Conservation (phyloP, 345 rosid genomes). For the Pistacia vera region DNA sequence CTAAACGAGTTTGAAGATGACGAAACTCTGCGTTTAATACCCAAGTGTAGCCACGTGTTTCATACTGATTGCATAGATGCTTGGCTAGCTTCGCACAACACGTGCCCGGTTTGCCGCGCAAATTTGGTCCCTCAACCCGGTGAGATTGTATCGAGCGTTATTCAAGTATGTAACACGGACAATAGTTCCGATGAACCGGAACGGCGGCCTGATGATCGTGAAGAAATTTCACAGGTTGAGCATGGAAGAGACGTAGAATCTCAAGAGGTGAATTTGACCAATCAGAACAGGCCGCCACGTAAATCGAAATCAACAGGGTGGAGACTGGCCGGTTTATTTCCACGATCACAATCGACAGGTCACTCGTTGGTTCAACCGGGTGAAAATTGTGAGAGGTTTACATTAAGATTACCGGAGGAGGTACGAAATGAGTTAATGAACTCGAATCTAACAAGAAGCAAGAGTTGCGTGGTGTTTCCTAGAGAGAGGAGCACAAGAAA, state of each 20-base stretch:
- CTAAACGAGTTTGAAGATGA: conserved; percentile 79
- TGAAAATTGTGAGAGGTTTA: conserved; percentile 66
- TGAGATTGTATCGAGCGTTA: conserved; percentile 26
- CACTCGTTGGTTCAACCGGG: conserved; percentile 51
- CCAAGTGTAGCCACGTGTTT: conserved; percentile 81
- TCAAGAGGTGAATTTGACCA: conserved; percentile 30
- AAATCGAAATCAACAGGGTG: conserved; percentile 69
- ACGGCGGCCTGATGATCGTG: conserved; percentile 18
- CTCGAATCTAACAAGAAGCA: conserved; percentile 35
- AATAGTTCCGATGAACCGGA: conserved; percentile 26
- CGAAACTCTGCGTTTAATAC: conserved; percentile 79
- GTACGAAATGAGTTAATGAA: conserved; percentile 47
- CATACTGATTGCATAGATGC: conserved; percentile 79
- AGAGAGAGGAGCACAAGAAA: conserved; percentile 54
- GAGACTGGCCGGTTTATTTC: conserved; percentile 45
- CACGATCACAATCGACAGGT: conserved; percentile 56
- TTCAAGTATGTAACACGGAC: conserved; percentile 26
- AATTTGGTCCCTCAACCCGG: conserved; percentile 62
- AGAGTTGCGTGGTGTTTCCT: conserved; percentile 55
- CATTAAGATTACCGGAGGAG: conserved; percentile 71
- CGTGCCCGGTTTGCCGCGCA: conserved; percentile 90
- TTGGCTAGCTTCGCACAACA: conserved; percentile 66
- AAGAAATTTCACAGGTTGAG: conserved; percentile 9
- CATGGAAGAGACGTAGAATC: conserved; percentile 25
- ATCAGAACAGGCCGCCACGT: conserved; percentile 45